Base-by-base conservation (phyloP, 2,329 filamentous ascomycete genomes). In the Ceratocystis eucalypticola region DNA sequence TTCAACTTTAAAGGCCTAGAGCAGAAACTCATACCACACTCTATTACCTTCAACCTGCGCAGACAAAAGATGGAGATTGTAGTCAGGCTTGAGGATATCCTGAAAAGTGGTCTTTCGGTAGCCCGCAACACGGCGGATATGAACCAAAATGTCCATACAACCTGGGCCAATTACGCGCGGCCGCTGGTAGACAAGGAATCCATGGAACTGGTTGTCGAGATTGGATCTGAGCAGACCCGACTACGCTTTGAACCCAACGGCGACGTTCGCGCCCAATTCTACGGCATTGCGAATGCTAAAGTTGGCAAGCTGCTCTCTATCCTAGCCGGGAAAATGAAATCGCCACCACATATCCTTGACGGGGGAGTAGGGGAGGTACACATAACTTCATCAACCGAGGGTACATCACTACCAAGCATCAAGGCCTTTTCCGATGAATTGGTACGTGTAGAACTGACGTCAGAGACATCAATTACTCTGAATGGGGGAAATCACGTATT, bases 1-100 rank as follows among this genome's bases (percentile, higher is more conserved):
- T 96, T 93, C 75, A 91, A 96, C 74, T 86, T 97, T 71, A 93
- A 92, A 73, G 91, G 91, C 0, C 77, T 96, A 0, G 93, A 97
- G 76, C 93, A 97, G 75, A 86, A 85, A 69, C 79, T 97, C 10
- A 88, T 96, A 55, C 84, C 88, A 0, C 88, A 92, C 74, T 75
- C 84, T 33, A 88, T 93, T 68, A 84, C 81, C 64, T 91, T 85
- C 75, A 96, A 96, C 72, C 82, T 88, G 45, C 77, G 82, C 17
- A 82, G 88, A 1, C 78, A 81, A 17, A 82, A 82, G 62, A 80
- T 84, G 2, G 92, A 97, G 76, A 96, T 97, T 20, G 77, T 85
- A 3, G 79, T 97, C 41, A 82, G 89, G 0, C 76, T 97, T 1
- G 87, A 94, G 71, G 92, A 96, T 71, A 83, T 97, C n/a, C 84